Conservation (phyloP, 345 rosid species). For the Populus alba region DNA sequence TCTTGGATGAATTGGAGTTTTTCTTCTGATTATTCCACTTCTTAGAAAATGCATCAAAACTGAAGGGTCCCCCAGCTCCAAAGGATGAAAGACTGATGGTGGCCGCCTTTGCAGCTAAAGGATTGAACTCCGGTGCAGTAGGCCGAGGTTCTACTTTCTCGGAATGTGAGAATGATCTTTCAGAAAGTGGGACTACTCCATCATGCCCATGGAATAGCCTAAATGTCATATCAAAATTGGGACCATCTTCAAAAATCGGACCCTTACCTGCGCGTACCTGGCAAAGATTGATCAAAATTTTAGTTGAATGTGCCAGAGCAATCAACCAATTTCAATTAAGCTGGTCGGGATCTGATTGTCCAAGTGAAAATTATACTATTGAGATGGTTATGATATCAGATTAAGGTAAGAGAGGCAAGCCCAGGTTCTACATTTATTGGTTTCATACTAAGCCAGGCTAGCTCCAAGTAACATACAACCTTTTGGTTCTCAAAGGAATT, state of each 20-base stretch:
- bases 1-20: conserved; percentile 60
- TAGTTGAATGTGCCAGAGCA: not conserved
- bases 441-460: not conserved
- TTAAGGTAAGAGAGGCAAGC: not conserved
- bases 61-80: conserved; percentile 79
- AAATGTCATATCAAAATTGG: conserved; percentile 87
- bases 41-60: conserved; percentile 75
- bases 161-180: conserved; percentile 30
- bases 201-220: conserved; percentile 89
- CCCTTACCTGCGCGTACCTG: conserved; percentile 67
- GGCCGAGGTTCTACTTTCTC: conserved; percentile 35
- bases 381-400: not conserved
- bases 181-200: conserved; percentile 94
- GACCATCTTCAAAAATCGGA: conserved; percentile 97
- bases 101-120: conserved; percentile 94
- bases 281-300: not conserved
- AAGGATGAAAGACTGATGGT: conserved; percentile 91
- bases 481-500: not conserved
- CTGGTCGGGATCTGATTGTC: not conserved
- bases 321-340: not conserved
- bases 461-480: not conserved
- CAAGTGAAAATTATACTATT: no score
- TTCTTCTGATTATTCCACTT: conserved; percentile 56
- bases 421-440: not conserved
- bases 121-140: conserved; percentile 59